Evolutionary conservation across 306 rosid genomes (phyloP).

Genomic region (Sphenostylis stenocarpa): DNA sequence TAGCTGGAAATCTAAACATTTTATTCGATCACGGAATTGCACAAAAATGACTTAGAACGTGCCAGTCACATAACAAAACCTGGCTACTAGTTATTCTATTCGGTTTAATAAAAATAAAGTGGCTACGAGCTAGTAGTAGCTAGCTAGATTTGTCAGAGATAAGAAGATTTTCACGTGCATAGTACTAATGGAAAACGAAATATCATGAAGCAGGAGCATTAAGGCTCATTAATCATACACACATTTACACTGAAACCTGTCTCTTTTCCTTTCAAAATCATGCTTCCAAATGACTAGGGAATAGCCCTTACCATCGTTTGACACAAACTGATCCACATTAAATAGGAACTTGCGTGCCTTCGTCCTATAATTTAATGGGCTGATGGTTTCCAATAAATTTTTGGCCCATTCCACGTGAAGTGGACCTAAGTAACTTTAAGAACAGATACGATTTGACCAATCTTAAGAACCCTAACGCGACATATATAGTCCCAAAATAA

Average conservation of each 20-base stretch:
- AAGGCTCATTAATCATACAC: not conserved
- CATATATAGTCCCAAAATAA: not conserved
- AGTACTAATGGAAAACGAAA: not conserved
- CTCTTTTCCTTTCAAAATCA: not conserved
- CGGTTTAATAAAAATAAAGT: no score
- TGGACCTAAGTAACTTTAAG: not conserved
- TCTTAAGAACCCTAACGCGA: not conserved
- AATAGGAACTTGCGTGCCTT: not conserved
- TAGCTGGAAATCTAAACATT: not conserved
- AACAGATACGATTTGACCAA: not conserved
- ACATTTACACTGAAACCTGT: not conserved
- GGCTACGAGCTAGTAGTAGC: not conserved
- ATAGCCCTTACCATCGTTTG: not conserved
- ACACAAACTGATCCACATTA: not conserved
- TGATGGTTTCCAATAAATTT: not conserved
- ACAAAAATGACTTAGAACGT: not conserved
- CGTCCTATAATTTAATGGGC: not conserved
- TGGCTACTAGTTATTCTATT: not conserved
- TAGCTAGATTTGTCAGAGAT: not conserved
- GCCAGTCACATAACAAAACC: not conserved
- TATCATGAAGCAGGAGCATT: not conserved
- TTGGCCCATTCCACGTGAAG: not conserved
- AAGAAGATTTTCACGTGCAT: not conserved
- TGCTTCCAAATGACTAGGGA: no score
- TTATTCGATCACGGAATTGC: not conserved